phyloP scores from a whole-genome alignment of 2,329 filamentous ascomycete species.

The Colletotrichum nymphaeae region DNA sequence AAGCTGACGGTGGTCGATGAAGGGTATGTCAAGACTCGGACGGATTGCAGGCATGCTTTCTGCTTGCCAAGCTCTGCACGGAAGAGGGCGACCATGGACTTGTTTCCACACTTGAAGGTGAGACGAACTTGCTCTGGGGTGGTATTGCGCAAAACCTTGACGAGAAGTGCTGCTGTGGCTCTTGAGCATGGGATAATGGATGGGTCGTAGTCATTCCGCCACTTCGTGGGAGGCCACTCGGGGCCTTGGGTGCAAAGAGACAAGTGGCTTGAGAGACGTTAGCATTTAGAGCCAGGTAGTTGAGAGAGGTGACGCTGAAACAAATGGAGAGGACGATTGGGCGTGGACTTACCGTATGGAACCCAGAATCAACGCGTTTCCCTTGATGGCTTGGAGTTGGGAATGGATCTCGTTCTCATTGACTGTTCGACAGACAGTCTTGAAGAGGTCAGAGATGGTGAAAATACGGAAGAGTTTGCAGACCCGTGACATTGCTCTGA shows the following conservation, averaged over 20 bases:
- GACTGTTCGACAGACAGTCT: background rate
- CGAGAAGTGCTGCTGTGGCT: background rate
- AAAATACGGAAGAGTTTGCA: background rate
- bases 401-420: background rate
- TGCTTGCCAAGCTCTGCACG: background rate
- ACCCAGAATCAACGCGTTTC: background rate
- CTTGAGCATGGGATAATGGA: background rate
- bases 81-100: background rate
- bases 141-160: background rate
- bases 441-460: background rate
- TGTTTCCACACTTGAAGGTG: background rate
- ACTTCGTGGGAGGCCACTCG: background rate
- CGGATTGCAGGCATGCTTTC: background rate
- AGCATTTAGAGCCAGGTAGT: background rate
- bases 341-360: background rate
- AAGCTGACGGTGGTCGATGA: background rate
- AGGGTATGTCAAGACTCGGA: background rate
- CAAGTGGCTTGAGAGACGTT: background rate
- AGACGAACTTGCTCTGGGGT: background rate
- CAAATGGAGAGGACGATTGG: background rate
- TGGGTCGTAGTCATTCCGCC: background rate
- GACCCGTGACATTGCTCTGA: background rate
- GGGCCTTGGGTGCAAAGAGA: background rate
- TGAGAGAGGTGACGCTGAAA: background rate
- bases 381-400: background rate